Evolutionary conservation across 306 rosid species (phyloP).

Genomic region (Cicer cuneatum): DNA sequence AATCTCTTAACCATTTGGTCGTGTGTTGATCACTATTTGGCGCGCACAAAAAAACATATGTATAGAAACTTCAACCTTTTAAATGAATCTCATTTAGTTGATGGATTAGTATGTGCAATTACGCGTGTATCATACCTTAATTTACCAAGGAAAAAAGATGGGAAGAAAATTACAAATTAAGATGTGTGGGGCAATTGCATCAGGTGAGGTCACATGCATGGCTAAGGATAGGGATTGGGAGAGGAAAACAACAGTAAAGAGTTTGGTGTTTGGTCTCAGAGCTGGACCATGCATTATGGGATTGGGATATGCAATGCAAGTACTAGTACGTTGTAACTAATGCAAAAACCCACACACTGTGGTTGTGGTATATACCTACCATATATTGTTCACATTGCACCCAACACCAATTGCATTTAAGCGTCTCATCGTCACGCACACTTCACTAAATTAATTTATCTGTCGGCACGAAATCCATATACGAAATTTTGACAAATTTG

Average conservation of each 20-base stretch:
- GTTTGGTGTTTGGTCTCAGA: constrained; percentile 12
- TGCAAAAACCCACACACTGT: not conserved
- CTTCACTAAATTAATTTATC: too few relatives aligned
- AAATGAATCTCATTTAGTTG: too few relatives aligned
- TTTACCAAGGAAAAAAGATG: too few relatives aligned
- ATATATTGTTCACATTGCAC: constrained; percentile 23
- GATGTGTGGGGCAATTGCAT: constrained; percentile 31
- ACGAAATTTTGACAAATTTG: too few relatives aligned
- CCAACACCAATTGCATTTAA: constrained; percentile 38
- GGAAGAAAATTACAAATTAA: constrained; percentile 29
- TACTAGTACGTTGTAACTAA: constrained; percentile 19
- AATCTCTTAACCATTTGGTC: too few relatives aligned
- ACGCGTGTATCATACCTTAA: too few relatives aligned
- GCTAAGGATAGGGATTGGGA: constrained; percentile 10
- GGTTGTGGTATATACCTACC: not conserved
- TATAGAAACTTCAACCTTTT: too few relatives aligned
- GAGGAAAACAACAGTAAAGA: constrained; percentile 17
- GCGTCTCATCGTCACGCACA: constrained; percentile 9
- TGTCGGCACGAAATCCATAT: too few relatives aligned
- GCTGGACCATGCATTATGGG: constrained; percentile 18
- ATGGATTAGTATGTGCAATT: too few relatives aligned
- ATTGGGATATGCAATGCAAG: not conserved
- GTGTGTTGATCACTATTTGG: too few relatives aligned
- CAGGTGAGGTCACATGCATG: constrained; percentile 38
- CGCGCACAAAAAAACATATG: too few relatives aligned